Percentiles rank a stretch among this genome's conserved stretches.
phyloP scores from a whole-genome alignment of 805 yeast species.

The Saccharomycopsis babjevae region DNA sequence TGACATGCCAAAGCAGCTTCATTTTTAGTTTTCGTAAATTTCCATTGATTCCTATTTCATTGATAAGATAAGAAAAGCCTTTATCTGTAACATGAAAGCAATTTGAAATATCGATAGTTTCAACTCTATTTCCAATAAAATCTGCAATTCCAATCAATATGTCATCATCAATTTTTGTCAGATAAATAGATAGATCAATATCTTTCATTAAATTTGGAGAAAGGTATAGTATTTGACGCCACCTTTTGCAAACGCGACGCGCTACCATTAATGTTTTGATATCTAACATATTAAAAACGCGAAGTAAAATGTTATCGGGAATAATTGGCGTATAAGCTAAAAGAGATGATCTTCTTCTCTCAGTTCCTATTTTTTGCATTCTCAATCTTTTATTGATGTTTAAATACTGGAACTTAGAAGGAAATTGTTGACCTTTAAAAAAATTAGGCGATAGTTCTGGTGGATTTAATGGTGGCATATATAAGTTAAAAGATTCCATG shows the following conservation, averaged over 20 bases:
- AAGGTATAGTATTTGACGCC: constrained; percentile 55
- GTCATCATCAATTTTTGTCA: constrained; percentile 47
- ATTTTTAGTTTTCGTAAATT: constrained; percentile 43
- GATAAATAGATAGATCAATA: constrained; percentile 55
- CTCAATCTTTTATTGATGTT: constrained; percentile 45
- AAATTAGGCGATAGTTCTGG: constrained; percentile 27
- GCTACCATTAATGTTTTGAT: constrained; percentile 53
- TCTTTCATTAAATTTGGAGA: constrained; percentile 42
- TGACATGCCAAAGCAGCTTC: constrained; percentile 68
- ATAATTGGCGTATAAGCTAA: constrained; percentile 42
- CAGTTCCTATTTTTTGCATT: constrained; percentile 21
- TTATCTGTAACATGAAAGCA: constrained; percentile 72
- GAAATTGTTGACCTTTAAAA: constrained; percentile 10
- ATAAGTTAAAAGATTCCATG: constrained; percentile 17
- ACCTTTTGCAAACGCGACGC: constrained; percentile 48
- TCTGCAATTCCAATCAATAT: constrained; percentile 49
- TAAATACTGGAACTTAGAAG: constrained; percentile 36
- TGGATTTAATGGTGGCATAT: constrained; percentile 34
- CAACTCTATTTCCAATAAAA: constrained; percentile 63
- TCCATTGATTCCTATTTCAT: constrained; percentile 61
- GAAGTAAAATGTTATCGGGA: constrained; percentile 48
- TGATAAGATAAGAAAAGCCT: constrained; percentile 62
- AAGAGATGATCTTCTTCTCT: constrained; percentile 46
- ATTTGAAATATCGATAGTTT: constrained; percentile 49
- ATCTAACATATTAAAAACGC: constrained; percentile 42